phyloP scores from a whole-genome alignment of 768 basidiomycete species.

The Paxillus involutus region DNA sequence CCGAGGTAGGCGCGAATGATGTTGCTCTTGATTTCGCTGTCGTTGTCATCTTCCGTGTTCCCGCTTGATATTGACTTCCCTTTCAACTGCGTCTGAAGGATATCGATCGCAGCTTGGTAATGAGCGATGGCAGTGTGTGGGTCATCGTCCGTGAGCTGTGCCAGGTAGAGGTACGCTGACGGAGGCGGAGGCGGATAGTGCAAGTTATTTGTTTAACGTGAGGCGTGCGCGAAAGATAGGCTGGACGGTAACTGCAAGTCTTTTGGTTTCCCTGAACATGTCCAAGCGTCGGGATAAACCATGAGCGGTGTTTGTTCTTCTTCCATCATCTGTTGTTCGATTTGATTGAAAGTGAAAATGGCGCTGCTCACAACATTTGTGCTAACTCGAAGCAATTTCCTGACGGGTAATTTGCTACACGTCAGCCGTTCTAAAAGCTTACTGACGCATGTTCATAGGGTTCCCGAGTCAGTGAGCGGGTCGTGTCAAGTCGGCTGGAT shows the following conservation, averaged over 20 bases:
- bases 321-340: not conserved
- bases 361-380: no score
- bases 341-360: not conserved
- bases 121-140: slow-evolving; percentile 71
- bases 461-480: not conserved
- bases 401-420: not conserved
- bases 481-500: not conserved
- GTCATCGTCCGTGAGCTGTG: slow-evolving; percentile 78
- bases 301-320: not conserved
- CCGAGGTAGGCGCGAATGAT: slow-evolving; percentile 80
- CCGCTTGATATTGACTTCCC: slow-evolving; percentile 59
- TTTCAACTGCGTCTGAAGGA: slow-evolving; percentile 66
- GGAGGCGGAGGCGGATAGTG: slow-evolving; percentile 50
- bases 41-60: slow-evolving; percentile 31
- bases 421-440: not conserved
- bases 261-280: not conserved
- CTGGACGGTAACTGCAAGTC: not conserved
- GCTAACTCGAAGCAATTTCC: not conserved
- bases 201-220: not conserved
- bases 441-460: not conserved
- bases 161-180: slow-evolving; percentile 86
- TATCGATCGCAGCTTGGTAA: slow-evolving; percentile 79
- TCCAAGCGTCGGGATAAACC: not conserved
- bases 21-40: slow-evolving; percentile 57
- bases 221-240: not conserved